Base-by-base conservation (phyloP, 2,329 filamentous ascomycete species). In the Paramyrothecium sp. region DNA sequence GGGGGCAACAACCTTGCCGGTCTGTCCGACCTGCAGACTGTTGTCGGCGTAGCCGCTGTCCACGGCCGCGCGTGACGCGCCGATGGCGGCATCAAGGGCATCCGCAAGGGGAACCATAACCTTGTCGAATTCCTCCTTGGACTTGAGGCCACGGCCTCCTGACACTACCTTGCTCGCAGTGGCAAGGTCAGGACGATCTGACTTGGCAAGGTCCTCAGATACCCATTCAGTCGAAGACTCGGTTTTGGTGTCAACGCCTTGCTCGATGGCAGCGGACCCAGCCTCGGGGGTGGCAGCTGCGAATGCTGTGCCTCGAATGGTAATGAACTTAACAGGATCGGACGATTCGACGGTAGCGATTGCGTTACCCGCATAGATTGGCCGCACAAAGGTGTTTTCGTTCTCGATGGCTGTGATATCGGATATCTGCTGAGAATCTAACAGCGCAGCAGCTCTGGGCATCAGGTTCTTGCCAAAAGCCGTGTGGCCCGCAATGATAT, bases 31-130 rank as follows among this genome's bases (percentile, higher is more conserved):
- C 78, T 99, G 95, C 66, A 99, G 80, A 74, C 92, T 97, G 83
- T 99, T 99, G 79, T 99, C 95, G 30, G 95, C 95, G 70, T 97
- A 99, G 5, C 95, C 95, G 67, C 91, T 96, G 77, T 99, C 95
- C 46, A 99, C 95, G 11, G 95, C 95, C 19, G 95, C 95, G 67
- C 95, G 88, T 54, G 92, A 97, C 26, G 95, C 95, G 67, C 95
- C 95, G 60, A 99, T 92, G 4, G 95, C 95, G n/a, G 95, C 95
- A 49, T 93, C 94, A 3, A 99, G 82, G 1, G 92, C 86, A 74
- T 99, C 95, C 1, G 95, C 95, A 56, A 99, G 84, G 48, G 95
- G 94, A 56, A 92, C 81, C 83, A 99, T 98, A 56, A 99, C 75
- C 66, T 84, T 88, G 78, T 99, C 93, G 70, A 99, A 99, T 56